Evolutionary conservation across 2,329 filamentous ascomycete genomes (phyloP).

Genomic region (Aspergillus sergii): DNA sequence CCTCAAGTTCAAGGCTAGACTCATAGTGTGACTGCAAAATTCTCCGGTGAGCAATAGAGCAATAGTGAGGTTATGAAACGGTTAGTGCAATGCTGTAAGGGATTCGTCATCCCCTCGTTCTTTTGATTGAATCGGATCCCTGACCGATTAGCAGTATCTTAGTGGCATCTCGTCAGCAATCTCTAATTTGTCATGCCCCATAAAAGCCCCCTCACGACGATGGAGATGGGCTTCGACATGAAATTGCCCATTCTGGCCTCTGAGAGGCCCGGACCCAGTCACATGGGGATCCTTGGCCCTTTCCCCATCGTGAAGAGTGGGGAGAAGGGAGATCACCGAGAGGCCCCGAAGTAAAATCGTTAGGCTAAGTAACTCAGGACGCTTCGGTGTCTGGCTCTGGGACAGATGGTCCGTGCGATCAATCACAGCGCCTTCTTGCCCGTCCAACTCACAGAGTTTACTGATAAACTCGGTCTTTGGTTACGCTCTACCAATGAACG

Average conservation of each 20-base stretch:
- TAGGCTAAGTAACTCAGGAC: too few relatives aligned
- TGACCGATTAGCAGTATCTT: background rate
- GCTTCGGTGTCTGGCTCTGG: background rate
- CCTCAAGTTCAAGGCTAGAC: too few relatives aligned
- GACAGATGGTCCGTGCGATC: constrained; percentile 4
- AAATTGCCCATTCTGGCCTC: background rate
- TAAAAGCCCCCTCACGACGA: background rate
- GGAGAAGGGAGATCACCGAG: background rate
- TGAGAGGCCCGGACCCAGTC: background rate
- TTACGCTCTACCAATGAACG: background rate
- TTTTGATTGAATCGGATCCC: background rate
- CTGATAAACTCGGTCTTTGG: background rate
- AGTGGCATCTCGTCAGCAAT: background rate
- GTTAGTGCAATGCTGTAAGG: background rate
- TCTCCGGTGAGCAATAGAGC: background rate
- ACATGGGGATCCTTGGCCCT: background rate
- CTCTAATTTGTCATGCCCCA: background rate
- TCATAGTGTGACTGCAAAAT: background rate
- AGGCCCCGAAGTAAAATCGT: background rate
- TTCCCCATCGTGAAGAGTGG: background rate
- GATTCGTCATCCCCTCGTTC: background rate
- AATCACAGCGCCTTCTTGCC: constrained; percentile 2
- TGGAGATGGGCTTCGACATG: background rate
- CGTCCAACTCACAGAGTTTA: background rate
- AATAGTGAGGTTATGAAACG: background rate